These are phyloP conservation scores for Saururus chinensis DNA, from an alignment of 164 flowering plant genomes.

Conservation along the genomic window DNA sequence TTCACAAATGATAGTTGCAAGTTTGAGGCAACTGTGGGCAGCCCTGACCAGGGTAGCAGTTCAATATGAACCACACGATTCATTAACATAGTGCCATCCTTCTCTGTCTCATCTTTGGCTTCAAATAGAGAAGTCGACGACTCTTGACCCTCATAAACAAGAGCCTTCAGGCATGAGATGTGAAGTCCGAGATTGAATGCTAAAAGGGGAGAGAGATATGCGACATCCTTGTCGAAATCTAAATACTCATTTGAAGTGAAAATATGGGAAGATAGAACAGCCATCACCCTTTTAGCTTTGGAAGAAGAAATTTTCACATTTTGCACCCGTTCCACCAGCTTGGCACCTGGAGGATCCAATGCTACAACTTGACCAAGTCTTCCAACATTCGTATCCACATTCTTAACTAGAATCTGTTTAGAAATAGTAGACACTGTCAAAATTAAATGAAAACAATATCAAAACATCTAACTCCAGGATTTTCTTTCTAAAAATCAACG, in stretches of 20 bases:
- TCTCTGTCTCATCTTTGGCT: conserved; percentile 19
- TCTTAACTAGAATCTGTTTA: conserved; percentile 48
- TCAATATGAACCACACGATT: conserved; percentile 24
- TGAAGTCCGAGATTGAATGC: conserved; percentile 82
- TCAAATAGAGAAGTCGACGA: conserved; percentile 39
- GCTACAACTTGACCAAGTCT: conserved; percentile 62
- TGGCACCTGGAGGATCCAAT: conserved; percentile 45
- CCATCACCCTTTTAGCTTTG: conserved; percentile 22
- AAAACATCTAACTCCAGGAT: too few relatives aligned
- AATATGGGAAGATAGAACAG: conserved; percentile 44
- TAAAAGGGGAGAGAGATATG: conserved; percentile 63
- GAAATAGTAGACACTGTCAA: background rate
- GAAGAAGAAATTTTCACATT: conserved; percentile 4
- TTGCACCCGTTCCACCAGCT: background rate
- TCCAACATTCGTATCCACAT: conserved; percentile 32
- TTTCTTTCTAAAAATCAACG: too few relatives aligned
- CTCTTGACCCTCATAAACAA: conserved; percentile 53
- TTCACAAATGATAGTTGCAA: conserved; percentile 80
- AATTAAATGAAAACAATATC: too few relatives aligned
- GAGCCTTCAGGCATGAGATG: conserved; percentile 48
- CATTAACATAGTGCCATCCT: conserved; percentile 10
- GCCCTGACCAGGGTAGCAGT: conserved; percentile 30
- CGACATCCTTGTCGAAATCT: conserved; percentile 29
- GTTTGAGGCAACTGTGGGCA: conserved; percentile 75
- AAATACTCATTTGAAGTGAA: conserved; percentile 19